Evolutionary conservation across 768 basidiomycete genomes (phyloP), one percentile per base, ranked within the genome.

Genomic region (Coprinopsis marcescibilis): DNA sequence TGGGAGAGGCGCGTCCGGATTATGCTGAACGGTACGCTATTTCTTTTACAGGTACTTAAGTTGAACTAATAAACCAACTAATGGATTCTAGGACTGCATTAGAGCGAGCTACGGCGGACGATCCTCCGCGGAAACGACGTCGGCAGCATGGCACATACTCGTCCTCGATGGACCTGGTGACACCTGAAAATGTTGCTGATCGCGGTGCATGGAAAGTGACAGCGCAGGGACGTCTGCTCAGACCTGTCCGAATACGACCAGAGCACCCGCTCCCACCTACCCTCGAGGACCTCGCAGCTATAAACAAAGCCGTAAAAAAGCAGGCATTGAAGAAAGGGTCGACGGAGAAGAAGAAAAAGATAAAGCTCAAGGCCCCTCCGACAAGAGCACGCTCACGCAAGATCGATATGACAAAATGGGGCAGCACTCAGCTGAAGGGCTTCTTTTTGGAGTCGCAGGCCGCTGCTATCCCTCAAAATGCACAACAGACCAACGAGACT

Each of bases 1-100:
- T 92, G 27, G 87, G 87, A 7, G 87, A 90, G 54, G 89, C 89
- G n/a, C 85, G 80, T 51, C 83, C 82, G 1, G 81, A 89, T 59
- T 90, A 72, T 55, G 62, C 61, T 2, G 79, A 83, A 57, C 72
- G 79, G 89, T 85, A 41, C 29, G 69, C 54, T 2, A 4, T 44
- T 30, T 24, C 45, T 12, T 32, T 10, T 38, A 26, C 3, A 42
- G 50, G 53, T n/a, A 45, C 51, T 46, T n/a, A n/a, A n/a, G n/a
- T n/a, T n/a, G n/a, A n/a, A n/a, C n/a, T 37, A 55, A n/a, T 10
- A 8, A 13, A 12, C 19, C 13, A 13, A 14, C 20, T 15, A 1
- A 10, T n/a, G 8, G 11, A 10, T 41, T 29, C 8, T 43, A 64
- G 65, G 24, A 57, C 66, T 19, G 51, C 55, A 20, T 52, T 52